phyloP scores from a whole-genome alignment of 129 eudicot species.

The Saussurea involucrata region DNA sequence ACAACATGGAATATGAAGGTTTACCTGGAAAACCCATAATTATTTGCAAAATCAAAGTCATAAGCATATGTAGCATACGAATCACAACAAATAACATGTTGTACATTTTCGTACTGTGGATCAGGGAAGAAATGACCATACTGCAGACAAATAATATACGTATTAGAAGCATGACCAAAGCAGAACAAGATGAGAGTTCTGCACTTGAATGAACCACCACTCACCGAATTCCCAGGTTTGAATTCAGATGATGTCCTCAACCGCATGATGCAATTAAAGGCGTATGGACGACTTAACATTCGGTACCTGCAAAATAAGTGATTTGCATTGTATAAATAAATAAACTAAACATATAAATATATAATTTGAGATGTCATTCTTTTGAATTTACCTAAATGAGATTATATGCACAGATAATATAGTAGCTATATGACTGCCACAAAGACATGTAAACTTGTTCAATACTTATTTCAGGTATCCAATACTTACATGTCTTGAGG shows the following conservation, averaged over 20 bases:
- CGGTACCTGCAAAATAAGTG: slow-evolving; percentile 68
- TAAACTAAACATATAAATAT: no score
- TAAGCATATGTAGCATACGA: slow-evolving; percentile 97
- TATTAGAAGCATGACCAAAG: slow-evolving; percentile 16
- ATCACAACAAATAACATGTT: slow-evolving; percentile 93
- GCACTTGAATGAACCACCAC: slow-evolving; percentile 15
- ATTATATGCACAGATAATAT: not conserved
- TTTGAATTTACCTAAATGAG: not conserved
- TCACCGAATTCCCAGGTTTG: slow-evolving; percentile 84
- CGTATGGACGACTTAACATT: slow-evolving; percentile 96
- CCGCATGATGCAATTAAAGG: slow-evolving; percentile 83
- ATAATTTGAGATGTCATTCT: not conserved
- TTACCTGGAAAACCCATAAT: slow-evolving; percentile 82
- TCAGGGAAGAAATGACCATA: slow-evolving; percentile 99
- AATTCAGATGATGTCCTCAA: slow-evolving; percentile 86
- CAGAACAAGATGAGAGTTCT: not conserved
- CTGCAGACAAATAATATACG: slow-evolving; percentile 42
- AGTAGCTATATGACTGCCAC: not conserved
- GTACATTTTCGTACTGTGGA: slow-evolving; percentile 98
- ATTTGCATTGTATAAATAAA: not conserved
- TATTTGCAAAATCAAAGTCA: slow-evolving; percentile 81
- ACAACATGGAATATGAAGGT: not conserved
- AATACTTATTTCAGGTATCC: slow-evolving; percentile 1
- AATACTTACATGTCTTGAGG: slow-evolving; percentile 96
- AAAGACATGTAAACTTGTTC: not conserved